Evolutionary conservation across 129 eudicot genomes (phyloP).

Genomic region (Chrysanthemum seticuspe): DNA sequence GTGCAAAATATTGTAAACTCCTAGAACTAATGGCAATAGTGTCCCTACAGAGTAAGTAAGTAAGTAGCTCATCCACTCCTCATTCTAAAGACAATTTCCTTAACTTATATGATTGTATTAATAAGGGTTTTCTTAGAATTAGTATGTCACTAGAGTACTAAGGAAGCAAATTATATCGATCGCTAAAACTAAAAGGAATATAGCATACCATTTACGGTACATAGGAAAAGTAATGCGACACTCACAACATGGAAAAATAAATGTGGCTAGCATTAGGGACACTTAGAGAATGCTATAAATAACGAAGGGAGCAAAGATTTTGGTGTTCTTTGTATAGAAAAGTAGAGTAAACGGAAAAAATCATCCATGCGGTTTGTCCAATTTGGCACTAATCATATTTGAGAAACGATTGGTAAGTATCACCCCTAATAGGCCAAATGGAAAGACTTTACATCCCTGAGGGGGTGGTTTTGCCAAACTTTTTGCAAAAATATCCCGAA

Average conservation of each 20-base stretch:
- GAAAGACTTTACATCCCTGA: too few relatives aligned
- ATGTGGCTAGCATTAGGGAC: neutral
- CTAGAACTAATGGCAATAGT: slow-evolving; percentile 2
- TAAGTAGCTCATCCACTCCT: slow-evolving; percentile 14
- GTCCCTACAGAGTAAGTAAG: neutral
- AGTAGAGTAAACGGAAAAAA: neutral
- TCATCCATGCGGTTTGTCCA: too few relatives aligned
- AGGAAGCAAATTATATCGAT: neutral
- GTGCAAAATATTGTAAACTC: neutral
- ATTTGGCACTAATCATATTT: too few relatives aligned
- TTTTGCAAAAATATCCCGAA: too few relatives aligned
- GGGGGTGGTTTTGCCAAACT: too few relatives aligned
- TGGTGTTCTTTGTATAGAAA: slow-evolving; percentile 6
- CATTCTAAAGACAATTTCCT: neutral
- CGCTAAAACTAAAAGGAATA: slow-evolving; percentile 12
- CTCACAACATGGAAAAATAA: neutral
- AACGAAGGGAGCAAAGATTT: slow-evolving; percentile 4
- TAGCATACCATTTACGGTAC: neutral
- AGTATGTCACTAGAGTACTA: neutral
- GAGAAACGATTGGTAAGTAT: too few relatives aligned
- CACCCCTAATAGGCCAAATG: too few relatives aligned
- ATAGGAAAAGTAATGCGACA: neutral
- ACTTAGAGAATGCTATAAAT: neutral
- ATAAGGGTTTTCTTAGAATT: neutral
- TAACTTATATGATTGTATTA: neutral